Evolutionary conservation across 345 rosid genomes (phyloP).

Genomic region (Salix viminalis): DNA sequence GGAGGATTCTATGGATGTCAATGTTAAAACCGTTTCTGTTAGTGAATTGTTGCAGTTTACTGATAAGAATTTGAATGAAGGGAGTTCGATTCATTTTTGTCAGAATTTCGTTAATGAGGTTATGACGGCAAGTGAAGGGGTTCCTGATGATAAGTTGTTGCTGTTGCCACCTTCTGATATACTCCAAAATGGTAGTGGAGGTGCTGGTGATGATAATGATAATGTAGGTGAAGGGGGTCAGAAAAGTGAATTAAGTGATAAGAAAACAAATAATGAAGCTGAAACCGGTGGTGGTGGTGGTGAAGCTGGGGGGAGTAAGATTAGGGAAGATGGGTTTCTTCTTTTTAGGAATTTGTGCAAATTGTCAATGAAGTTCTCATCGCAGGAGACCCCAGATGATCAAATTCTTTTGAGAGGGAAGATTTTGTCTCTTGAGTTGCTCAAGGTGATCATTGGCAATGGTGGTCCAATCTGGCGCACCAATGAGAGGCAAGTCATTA

Average conservation of each 20-base stretch:
- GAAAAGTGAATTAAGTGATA: constrained; percentile 24
- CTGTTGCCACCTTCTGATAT: constrained; percentile 21
- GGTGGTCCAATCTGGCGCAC: constrained; percentile 73
- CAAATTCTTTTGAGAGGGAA: constrained; percentile 90
- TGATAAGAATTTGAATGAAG: constrained; percentile 86
- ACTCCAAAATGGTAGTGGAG: constrained; percentile 36
- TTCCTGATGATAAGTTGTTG: constrained; percentile 39
- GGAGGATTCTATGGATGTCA: constrained; percentile 57
- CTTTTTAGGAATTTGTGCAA: constrained; percentile 82
- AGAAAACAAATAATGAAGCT: constrained; percentile 29
- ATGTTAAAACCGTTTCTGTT: constrained; percentile 53
- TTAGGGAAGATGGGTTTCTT: constrained; percentile 83
- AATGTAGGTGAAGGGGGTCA: constrained; percentile 16
- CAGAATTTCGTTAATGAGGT: constrained; percentile 77
- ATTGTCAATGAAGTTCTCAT: constrained; percentile 87
- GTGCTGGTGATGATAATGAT: neutral
- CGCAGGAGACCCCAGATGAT: constrained; percentile 88
- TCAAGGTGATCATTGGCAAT: constrained; percentile 69
- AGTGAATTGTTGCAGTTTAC: constrained; percentile 69
- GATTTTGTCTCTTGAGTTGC: constrained; percentile 72
- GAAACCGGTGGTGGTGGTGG: constrained; percentile 18
- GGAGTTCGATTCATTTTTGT: constrained; percentile 66
- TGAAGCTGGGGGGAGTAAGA: constrained; percentile 40
- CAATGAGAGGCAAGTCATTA: constrained; percentile 66
- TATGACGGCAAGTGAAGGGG: constrained; percentile 58